Percentiles rank a stretch among this genome's conserved stretches.
phyloP scores from a whole-genome alignment of 352 stramenopile genomes.

The Achlya hypogyna region DNA sequence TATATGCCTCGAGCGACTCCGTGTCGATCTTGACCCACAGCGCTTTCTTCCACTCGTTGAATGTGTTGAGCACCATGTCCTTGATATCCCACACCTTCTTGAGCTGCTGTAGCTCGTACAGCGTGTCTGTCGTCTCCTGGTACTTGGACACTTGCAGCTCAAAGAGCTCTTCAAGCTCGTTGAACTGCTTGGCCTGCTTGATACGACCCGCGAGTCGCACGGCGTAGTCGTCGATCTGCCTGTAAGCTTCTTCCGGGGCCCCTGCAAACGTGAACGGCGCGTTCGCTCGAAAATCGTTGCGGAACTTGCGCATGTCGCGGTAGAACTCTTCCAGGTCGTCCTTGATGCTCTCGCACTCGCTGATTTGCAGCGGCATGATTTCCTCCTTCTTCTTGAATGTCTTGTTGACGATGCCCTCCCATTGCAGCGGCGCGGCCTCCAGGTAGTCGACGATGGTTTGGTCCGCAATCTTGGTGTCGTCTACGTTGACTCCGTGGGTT shows the following conservation, averaged over 20 bases:
- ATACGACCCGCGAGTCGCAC: conserved; percentile 63
- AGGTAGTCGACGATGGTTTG: conserved; percentile 87
- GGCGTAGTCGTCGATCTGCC: conserved; percentile 72
- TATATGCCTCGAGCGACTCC: conserved; percentile 66
- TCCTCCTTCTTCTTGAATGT: conserved; percentile 98
- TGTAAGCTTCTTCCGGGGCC: conserved; percentile 70
- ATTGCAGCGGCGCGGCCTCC: conserved; percentile 93
- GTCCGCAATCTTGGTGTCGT: conserved; percentile 78
- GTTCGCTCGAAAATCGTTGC: conserved; percentile 89
- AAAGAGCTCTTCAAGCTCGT: conserved; percentile 81
- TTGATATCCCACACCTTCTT: conserved; percentile 86
- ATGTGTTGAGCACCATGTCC: conserved; percentile 66
- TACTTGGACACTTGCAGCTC: conserved; percentile 83
- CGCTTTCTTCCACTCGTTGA: conserved; percentile 81
- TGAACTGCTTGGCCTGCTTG: conserved; percentile 73
- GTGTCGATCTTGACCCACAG: conserved; percentile 77
- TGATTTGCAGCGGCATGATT: conserved; percentile 96
- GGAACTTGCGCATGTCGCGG: conserved; percentile 89
- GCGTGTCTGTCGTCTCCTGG: conserved; percentile 80
- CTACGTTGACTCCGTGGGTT: conserved; percentile 87
- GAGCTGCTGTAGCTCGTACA: conserved; percentile 79
- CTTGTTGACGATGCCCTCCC: conserved; percentile 97
- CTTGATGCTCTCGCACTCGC: conserved; percentile 91
- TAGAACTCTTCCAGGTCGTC: conserved; percentile 92
- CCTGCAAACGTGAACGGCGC: conserved; percentile 92